phyloP scores from a whole-genome alignment of 345 rosid species.

The Aurinia saxatilis region DNA sequence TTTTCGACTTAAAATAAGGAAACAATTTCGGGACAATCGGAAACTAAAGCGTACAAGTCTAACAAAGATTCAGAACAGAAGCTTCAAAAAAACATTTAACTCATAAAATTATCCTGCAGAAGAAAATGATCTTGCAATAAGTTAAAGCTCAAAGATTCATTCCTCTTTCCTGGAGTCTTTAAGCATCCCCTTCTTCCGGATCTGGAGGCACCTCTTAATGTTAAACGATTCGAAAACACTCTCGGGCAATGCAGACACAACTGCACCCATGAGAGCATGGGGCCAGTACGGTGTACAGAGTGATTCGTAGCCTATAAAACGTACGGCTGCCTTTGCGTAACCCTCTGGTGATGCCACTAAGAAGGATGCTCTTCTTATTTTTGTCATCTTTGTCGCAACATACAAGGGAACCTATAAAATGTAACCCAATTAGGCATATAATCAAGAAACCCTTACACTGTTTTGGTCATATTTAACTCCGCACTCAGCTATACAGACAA shows the following conservation, averaged over 20 bases:
- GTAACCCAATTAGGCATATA: conserved; percentile 1
- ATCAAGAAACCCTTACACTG: conserved; percentile 2
- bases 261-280: conserved; percentile 60
- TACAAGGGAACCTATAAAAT: conserved; percentile 59
- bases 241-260: conserved; percentile 44
- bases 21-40: not conserved
- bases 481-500: not conserved
- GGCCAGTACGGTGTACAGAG: conserved; percentile 84
- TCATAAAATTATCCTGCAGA: not conserved
- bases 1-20: not conserved
- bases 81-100: not conserved
- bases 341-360: conserved; percentile 64
- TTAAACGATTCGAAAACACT: conserved; percentile 45
- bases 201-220: conserved; percentile 38
- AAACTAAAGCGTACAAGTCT: conserved; percentile 9
- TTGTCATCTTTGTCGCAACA: conserved; percentile 84
- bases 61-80: not conserved
- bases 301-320: conserved; percentile 61
- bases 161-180: conserved; percentile 69
- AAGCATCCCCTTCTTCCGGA: conserved; percentile 56
- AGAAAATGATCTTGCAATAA: not conserved
- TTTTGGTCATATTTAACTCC: conserved; percentile 3
- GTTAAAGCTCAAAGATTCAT: conserved; percentile 10
- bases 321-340: conserved; percentile 58
- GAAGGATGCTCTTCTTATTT: conserved; percentile 64